Evolutionary conservation across 257 asterid species (phyloP).

Genomic region (Lithospermum erythrorhizon): DNA sequence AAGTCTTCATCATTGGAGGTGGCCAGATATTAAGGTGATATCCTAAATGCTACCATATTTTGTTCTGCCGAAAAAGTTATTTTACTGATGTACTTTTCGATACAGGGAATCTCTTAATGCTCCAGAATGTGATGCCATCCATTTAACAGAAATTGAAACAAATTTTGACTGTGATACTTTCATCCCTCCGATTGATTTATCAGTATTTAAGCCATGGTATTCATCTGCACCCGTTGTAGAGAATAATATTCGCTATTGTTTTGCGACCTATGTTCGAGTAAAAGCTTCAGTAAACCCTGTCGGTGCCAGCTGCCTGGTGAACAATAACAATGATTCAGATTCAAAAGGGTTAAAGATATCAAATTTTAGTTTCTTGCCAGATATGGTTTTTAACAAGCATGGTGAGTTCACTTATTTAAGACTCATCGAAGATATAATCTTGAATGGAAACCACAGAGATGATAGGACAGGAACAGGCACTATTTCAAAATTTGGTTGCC

Average conservation of each 20-base stretch:
- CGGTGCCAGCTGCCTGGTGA: constrained; percentile 10
- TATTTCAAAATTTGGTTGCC: constrained; percentile 71
- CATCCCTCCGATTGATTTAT: constrained; percentile 53
- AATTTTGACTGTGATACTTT: constrained; percentile 51
- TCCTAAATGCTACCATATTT: not conserved
- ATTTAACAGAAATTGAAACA: constrained; percentile 52
- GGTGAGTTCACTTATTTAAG: constrained; percentile 54
- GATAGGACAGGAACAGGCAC: constrained; percentile 79
- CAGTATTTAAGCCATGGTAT: constrained; percentile 62
- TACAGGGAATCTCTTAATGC: constrained; percentile 69
- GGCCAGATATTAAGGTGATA: constrained; percentile 59
- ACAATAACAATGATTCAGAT: constrained; percentile 14
- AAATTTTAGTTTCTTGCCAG: constrained; percentile 50
- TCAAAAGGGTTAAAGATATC: constrained; percentile 22
- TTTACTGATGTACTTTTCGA: constrained; percentile 4
- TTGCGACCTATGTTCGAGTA: constrained; percentile 48
- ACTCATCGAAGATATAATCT: constrained; percentile 55
- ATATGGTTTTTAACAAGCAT: constrained; percentile 46
- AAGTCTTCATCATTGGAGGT: constrained; percentile 64
- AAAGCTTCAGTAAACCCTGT: constrained; percentile 15
- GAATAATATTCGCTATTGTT: constrained; percentile 37
- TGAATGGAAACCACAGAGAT: constrained; percentile 46
- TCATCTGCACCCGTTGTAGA: constrained; percentile 46
- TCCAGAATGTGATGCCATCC: constrained; percentile 69
- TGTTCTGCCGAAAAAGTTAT: not conserved